phyloP scores from a whole-genome alignment of 495 filamentous ascomycete species.

The Aspergillus olivimuriae region DNA sequence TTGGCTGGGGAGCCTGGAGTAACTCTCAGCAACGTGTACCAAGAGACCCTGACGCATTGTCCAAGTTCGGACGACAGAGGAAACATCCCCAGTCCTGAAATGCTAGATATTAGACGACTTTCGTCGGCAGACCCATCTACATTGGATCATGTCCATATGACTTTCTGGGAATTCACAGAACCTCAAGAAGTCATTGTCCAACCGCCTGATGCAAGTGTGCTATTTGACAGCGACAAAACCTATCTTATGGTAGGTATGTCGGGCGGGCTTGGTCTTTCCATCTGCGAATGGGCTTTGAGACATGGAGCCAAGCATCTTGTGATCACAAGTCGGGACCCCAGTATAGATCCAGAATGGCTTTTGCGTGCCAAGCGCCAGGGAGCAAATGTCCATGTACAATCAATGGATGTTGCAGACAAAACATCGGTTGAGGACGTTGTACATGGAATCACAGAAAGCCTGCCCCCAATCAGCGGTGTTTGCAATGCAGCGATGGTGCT shows the following conservation, averaged over 20 bases:
- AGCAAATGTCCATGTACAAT: background rate
- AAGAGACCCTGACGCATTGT: too few relatives aligned
- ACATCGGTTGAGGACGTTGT: background rate
- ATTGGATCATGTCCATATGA: background rate
- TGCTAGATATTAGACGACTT: background rate
- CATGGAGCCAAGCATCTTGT: background rate
- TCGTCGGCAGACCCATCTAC: background rate
- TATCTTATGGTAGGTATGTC: background rate
- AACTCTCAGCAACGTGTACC: too few relatives aligned
- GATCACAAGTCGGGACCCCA: conserved; percentile 2
- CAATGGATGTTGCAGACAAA: background rate
- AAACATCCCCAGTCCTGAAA: background rate
- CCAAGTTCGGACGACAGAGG: too few relatives aligned
- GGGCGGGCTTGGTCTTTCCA: background rate
- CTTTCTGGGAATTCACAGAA: background rate
- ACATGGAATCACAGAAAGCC: background rate
- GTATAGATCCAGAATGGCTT: background rate
- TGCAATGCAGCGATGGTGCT: background rate
- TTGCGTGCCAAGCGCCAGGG: background rate
- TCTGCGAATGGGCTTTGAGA: background rate
- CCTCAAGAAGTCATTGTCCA: background rate
- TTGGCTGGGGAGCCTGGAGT: too few relatives aligned
- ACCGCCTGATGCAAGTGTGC: background rate
- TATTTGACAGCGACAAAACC: background rate
- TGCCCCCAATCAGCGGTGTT: conserved; percentile 1